Conservation (phyloP, 306 rosid genomes). For the Dalbergia cochinchinensis region DNA sequence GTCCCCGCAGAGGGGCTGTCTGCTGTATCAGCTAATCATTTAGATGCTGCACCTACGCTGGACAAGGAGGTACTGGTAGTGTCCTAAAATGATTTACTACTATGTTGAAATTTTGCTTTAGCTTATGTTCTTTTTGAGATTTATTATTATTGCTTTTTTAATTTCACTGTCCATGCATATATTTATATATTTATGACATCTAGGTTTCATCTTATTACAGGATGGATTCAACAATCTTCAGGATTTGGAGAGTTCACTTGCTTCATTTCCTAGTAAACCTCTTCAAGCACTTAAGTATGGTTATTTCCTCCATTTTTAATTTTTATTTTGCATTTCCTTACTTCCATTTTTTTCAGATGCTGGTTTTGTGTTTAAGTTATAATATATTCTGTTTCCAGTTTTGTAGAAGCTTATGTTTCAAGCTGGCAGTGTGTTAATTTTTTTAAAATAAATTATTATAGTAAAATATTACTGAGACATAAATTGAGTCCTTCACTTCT, state of each 20-base stretch:
- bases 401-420: constrained; percentile 31
- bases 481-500: constrained; percentile 10
- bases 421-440: constrained; percentile 4
- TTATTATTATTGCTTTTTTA: neutral
- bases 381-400: constrained; percentile 19
- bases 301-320: constrained; percentile 5
- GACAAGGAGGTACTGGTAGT: constrained; percentile 68
- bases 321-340: neutral
- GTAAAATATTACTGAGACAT: neutral
- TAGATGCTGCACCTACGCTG: constrained; percentile 56
- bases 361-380: constrained; percentile 11
- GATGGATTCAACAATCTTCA: constrained; percentile 73
- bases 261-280: constrained; percentile 89
- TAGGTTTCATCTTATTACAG: constrained; percentile 60
- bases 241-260: constrained; percentile 86
- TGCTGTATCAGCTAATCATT: constrained; percentile 58
- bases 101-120: constrained; percentile 3
- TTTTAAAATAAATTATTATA: constrained; percentile 20
- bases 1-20: constrained; percentile 57
- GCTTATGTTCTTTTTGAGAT: constrained; percentile 34
- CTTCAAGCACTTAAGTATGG: constrained; percentile 91
- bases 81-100: constrained; percentile 34
- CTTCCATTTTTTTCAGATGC: constrained; percentile 23
- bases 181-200: constrained; percentile 38
- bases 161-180: neutral